Percentiles rank a stretch among this genome's conserved stretches.
Evolutionary conservation across 73 alveolate species (phyloP).

Genomic region (Stentor coeruleus): DNA sequence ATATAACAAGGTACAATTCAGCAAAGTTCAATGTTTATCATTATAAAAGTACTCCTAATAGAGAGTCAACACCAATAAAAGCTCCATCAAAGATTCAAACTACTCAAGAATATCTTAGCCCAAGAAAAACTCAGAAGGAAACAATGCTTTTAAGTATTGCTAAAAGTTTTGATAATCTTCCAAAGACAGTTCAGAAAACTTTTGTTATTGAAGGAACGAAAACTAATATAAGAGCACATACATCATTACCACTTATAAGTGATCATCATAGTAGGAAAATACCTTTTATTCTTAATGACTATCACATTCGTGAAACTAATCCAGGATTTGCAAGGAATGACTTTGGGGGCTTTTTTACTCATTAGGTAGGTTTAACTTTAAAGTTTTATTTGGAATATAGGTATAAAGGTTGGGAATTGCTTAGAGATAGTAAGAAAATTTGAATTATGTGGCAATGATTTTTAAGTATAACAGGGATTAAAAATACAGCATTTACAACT

Average conservation of each 20-base stretch:
- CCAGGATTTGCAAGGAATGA: conserved; percentile 16
- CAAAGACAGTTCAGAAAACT: background rate
- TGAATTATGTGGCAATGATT: too few relatives aligned
- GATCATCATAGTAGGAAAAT: background rate
- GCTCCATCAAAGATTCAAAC: background rate
- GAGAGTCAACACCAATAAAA: conserved; percentile 11
- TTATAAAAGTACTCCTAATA: background rate
- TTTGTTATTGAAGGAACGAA: background rate
- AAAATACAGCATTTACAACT: too few relatives aligned
- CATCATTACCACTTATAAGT: background rate
- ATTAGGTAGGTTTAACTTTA: too few relatives aligned
- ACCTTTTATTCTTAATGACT: conserved; percentile 12
- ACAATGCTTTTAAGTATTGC: background rate
- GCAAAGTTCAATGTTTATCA: background rate
- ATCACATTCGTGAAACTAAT: conserved; percentile 12
- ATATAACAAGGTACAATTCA: background rate
- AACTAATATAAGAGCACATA: background rate
- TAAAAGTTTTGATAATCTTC: background rate
- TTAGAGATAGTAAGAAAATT: too few relatives aligned
- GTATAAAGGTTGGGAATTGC: too few relatives aligned
- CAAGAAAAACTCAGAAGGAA: background rate
- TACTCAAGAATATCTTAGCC: background rate
- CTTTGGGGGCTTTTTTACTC: conserved; percentile 19
- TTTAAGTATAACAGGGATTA: too few relatives aligned
- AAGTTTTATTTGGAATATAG: too few relatives aligned